These are phyloP conservation scores for Coniochaeta sp. DNA, from an alignment of 2,329 filamentous ascomycete species.

Conservation along the genomic window DNA sequence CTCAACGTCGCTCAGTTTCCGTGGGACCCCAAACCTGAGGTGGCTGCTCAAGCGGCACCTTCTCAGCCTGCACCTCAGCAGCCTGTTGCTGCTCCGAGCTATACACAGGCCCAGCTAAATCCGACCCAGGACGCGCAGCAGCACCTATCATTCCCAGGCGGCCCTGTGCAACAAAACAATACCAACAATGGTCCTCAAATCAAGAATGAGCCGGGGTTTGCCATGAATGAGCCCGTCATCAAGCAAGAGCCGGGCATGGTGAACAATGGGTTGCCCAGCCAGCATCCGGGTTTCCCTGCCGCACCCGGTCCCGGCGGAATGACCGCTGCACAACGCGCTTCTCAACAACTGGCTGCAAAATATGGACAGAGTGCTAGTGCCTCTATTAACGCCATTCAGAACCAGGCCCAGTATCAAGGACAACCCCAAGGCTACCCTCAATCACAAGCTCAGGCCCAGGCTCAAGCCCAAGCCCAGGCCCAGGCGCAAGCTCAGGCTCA, in stretches of 20 bases:
- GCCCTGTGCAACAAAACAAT: slow-evolving; percentile 14
- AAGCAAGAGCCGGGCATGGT: slow-evolving; percentile 40
- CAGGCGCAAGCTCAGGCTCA: not conserved
- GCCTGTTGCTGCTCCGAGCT: slow-evolving; percentile 17
- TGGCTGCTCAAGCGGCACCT: slow-evolving; percentile 25
- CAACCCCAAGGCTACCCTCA: slow-evolving; percentile 12
- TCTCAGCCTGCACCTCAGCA: slow-evolving; percentile 28
- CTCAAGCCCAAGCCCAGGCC: slow-evolving; percentile 7
- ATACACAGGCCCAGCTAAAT: slow-evolving; percentile 27
- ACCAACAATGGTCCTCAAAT: slow-evolving; percentile 19
- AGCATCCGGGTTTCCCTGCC: slow-evolving; percentile 26
- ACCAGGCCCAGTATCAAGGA: slow-evolving; percentile 23
- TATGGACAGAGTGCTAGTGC: slow-evolving; percentile 59
- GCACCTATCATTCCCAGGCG: slow-evolving; percentile 16
- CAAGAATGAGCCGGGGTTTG: slow-evolving; percentile 16
- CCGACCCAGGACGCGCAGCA: slow-evolving; percentile 20
- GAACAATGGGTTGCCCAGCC: slow-evolving; percentile 28
- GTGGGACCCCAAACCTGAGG: slow-evolving; percentile 78
- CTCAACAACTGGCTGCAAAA: slow-evolving; percentile 47
- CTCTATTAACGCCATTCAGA: slow-evolving; percentile 57
- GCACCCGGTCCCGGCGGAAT: slow-evolving; percentile 17
- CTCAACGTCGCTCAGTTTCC: slow-evolving; percentile 84
- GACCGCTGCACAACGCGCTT: slow-evolving; percentile 41
- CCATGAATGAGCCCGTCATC: slow-evolving; percentile 37
- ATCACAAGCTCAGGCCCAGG: slow-evolving; percentile 8